These are phyloP conservation scores for Tolypocladium amazonense DNA, from an alignment of 2,329 filamentous ascomycete genomes.

Conservation along the genomic window DNA sequence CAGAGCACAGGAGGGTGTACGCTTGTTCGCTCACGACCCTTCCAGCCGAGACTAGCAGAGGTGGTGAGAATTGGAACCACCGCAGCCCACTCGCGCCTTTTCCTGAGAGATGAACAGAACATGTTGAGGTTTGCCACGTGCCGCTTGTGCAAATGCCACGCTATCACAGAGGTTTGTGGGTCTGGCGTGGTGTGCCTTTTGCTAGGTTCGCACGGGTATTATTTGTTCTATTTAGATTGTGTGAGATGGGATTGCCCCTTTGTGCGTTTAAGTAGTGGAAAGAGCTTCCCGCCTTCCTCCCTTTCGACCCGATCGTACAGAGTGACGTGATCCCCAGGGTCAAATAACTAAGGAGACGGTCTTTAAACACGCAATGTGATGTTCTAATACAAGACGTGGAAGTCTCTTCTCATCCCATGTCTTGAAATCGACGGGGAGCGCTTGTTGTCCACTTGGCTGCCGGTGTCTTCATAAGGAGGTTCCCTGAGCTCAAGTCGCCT, in stretches of 20 bases:
- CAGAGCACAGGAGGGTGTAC: background rate
- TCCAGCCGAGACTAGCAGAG: slow-evolving; percentile 10
- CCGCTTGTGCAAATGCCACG: background rate
- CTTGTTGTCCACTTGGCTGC: background rate
- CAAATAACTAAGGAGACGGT: background rate
- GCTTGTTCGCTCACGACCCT: slow-evolving; percentile 8
- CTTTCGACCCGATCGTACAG: background rate
- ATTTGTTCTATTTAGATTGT: background rate
- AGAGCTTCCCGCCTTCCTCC: background rate
- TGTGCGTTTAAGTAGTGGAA: background rate
- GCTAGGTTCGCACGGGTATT: background rate
- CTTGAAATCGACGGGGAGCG: background rate
- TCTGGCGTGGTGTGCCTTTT: background rate
- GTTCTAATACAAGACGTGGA: background rate
- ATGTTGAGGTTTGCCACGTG: slow-evolving; percentile 7
- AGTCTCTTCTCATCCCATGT: background rate
- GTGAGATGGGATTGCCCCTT: background rate
- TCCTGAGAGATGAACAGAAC: slow-evolving; percentile 29
- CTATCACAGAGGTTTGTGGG: background rate
- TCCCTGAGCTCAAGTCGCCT: slow-evolving; percentile 5
- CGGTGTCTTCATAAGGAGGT: background rate
- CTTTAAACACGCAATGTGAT: background rate
- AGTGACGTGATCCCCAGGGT: background rate
- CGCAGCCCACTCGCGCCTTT: slow-evolving; percentile 23
- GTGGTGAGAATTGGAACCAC: slow-evolving; percentile 15